phyloP scores from a whole-genome alignment of 78 protist species.

The Dictyostelium purpureum region DNA sequence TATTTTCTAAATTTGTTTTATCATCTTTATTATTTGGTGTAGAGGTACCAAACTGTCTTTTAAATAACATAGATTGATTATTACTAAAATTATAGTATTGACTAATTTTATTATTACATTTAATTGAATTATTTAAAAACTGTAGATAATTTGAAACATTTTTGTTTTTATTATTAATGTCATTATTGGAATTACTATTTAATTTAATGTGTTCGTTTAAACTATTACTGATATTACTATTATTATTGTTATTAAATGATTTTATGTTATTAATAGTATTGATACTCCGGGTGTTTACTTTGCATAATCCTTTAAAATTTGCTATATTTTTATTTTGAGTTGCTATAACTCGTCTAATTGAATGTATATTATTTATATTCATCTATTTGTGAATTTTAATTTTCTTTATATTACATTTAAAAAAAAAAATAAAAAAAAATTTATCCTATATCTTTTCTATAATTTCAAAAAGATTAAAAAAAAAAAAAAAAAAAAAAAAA shows the following conservation, averaged over 20 bases:
- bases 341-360: neutral
- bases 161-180: no score
- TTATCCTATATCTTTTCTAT: neutral
- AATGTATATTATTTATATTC: neutral
- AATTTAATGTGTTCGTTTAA: neutral
- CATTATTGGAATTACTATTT: neutral
- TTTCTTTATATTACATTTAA: no score
- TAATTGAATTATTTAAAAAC: no score
- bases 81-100: no score
- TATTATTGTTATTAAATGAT: neutral
- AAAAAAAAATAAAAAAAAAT: no score
- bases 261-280: no score
- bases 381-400: neutral
- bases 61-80: neutral
- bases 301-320: no score
- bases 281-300: no score
- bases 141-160: no score
- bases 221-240: neutral
- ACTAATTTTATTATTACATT: neutral
- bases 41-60: neutral
- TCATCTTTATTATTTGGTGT: neutral
- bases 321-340: neutral
- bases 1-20: no score
- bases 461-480: neutral
- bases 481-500: neutral